These are phyloP conservation scores for Globisporangium cederbergense DNA, from an alignment of 352 stramenopile species.

Conservation along the genomic window DNA sequence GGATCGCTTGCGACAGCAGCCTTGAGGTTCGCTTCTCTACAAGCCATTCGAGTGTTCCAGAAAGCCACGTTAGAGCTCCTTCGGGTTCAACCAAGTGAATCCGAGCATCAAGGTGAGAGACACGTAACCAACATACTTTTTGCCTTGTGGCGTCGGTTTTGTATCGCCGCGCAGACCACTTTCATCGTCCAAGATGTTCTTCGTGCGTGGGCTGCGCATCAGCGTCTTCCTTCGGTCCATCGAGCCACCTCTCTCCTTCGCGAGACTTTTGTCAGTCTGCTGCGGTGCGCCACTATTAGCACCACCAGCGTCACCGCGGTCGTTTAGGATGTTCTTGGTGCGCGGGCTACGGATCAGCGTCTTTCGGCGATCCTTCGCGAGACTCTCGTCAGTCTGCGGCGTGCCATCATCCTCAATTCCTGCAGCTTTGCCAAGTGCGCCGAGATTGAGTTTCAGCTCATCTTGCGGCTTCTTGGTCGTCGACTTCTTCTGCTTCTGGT, in stretches of 20 bases:
- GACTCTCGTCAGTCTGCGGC: neutral
- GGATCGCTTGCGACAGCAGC: neutral
- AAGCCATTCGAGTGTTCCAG: neutral
- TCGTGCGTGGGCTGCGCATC: slow-evolving; percentile 1
- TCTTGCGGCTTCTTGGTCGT: neutral
- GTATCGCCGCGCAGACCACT: neutral
- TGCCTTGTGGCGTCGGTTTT: neutral
- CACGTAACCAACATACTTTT: neutral
- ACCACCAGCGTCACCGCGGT: neutral
- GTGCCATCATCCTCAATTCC: neutral
- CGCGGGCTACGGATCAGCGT: slow-evolving; percentile 13
- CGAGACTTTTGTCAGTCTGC: neutral
- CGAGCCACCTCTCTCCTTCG: too few species aligned
- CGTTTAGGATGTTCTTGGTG: slow-evolving; percentile 3
- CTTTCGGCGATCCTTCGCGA: slow-evolving; percentile 2
- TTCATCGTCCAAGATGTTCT: neutral
- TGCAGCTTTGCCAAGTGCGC: neutral
- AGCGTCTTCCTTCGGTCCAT: slow-evolving; percentile 1
- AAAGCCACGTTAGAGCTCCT: neutral
- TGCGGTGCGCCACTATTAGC: too few species aligned
- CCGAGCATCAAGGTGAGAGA: neutral
- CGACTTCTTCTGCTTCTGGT: neutral
- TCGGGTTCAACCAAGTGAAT: neutral
- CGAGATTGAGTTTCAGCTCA: slow-evolving; percentile 7
- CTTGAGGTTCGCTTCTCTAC: neutral